These are phyloP conservation scores for Ceratocystis cubensis DNA, from an alignment of 2,329 filamentous ascomycete species.

Conservation along the genomic window DNA sequence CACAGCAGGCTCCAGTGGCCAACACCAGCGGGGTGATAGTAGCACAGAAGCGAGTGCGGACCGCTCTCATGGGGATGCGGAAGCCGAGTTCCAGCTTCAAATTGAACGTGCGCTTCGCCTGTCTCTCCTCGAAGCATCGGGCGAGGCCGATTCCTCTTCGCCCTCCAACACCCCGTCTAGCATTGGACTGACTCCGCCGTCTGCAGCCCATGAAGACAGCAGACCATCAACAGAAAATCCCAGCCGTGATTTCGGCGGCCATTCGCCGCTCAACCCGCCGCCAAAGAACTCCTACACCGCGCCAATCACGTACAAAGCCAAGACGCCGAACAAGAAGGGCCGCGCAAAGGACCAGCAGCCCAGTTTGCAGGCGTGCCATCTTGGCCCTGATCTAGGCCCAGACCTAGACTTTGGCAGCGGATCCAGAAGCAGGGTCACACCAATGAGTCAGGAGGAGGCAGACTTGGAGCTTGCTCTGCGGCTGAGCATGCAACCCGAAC, in stretches of 20 bases:
- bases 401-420: not conserved
- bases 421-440: not conserved
- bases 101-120: conserved; percentile 51
- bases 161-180: conserved; percentile 21
- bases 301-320: conserved; percentile 8
- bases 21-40: not conserved
- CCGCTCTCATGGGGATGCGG: conserved; percentile 24
- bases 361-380: too few relatives aligned
- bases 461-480: conserved; percentile 49
- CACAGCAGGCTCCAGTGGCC: not conserved
- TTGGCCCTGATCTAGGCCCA: too few relatives aligned
- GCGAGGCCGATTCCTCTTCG: not conserved
- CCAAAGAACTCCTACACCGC: conserved; percentile 12
- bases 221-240: not conserved
- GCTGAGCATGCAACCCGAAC: conserved; percentile 47
- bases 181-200: not conserved
- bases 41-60: not conserved
- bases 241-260: not conserved
- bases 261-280: conserved; percentile 11
- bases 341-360: not conserved
- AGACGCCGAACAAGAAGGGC: conserved; percentile 8
- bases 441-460: conserved; percentile 32
- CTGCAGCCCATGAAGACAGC: not conserved
- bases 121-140: conserved; percentile 40
- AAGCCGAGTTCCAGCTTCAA: conserved; percentile 47